Base-by-base conservation (phyloP, 352 stramenopile species). In the Pythium volutum region DNA sequence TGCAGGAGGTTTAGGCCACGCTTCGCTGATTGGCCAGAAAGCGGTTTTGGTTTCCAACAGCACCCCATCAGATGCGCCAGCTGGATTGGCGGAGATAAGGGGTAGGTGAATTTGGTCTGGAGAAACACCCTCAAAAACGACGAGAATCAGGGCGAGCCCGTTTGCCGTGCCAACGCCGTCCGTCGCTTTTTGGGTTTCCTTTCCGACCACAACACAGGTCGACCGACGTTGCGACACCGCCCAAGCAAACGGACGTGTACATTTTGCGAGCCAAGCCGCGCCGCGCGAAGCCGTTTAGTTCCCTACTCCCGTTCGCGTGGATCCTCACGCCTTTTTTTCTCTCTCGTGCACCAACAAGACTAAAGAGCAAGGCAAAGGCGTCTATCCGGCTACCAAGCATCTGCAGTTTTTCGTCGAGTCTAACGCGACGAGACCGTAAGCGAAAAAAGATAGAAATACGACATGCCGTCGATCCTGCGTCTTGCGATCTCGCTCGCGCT, bases 381-480 rank as follows among this genome's bases (percentile, higher is more conserved):
- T 43, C 36, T 43, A 43, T 20, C 36, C 36, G 18, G 14, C 10
- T 20, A 43, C n/a, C 36, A 38, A 7, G 7, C 33, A 7, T 7
- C 12, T 18, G 25, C 39, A 20, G 15, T 14, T 26, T 60, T 52
- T 62, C 34, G 34, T 41, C 43, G 55, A 62, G 42, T 62, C 55
- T 3, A 54, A 55, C 43, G 31, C 43, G 18, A 47, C 55, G 48
- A 51, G 41, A 31, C n/a, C n/a, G 23, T 42, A 54, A 25, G 18
- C 36, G 51, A 36, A 16, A 31, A 27, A 62, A 25, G 3, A 23
- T 16, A 42, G 55, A 55, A 55, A 47, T 20, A 46, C 29, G 31
- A 9, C 16, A 70, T 70, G 56, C 56, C 22, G 48, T 66, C 52
- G 20, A 41, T 64, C 8, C 52, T 67, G n/a, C 56, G 43, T 0